These are phyloP conservation scores for Cladosporium colombiae DNA, from an alignment of 2,329 filamentous ascomycete genomes.

Conservation along the genomic window DNA sequence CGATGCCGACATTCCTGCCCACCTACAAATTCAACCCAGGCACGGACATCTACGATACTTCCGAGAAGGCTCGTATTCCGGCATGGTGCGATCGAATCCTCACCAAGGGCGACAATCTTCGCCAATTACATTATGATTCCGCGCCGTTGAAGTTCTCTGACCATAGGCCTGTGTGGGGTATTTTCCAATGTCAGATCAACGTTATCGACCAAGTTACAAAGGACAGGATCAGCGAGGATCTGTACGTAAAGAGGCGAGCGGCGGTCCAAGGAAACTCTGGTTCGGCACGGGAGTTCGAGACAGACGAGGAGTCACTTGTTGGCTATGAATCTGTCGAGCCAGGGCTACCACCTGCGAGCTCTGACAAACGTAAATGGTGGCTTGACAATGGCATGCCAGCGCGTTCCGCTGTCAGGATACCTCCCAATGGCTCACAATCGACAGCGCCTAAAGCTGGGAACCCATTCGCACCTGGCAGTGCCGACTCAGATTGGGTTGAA, in stretches of 20 bases:
- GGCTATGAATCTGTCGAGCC: slow-evolving; percentile 82
- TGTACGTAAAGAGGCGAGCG: slow-evolving; percentile 69
- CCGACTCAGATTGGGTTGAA: slow-evolving; percentile 79
- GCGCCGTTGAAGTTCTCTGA: slow-evolving; percentile 88
- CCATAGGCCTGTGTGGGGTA: slow-evolving; percentile 90
- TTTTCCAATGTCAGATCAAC: slow-evolving; percentile 80
- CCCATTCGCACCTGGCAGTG: slow-evolving; percentile 69
- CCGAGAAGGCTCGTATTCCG: slow-evolving; percentile 91
- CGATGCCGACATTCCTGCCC: slow-evolving; percentile 81
- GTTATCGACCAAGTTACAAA: slow-evolving; percentile 75
- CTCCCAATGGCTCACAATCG: slow-evolving; percentile 61
- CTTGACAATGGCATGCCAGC: slow-evolving; percentile 69
- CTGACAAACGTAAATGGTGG: slow-evolving; percentile 66
- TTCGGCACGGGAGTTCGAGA: slow-evolving; percentile 58
- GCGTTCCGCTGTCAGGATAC: slow-evolving; percentile 63
- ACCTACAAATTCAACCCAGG: slow-evolving; percentile 96
- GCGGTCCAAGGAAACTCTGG: slow-evolving; percentile 67
- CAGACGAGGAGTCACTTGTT: slow-evolving; percentile 76
- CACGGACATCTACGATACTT: slow-evolving; percentile 86
- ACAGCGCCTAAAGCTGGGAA: slow-evolving; percentile 78
- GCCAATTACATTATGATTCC: slow-evolving; percentile 78
- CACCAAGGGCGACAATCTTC: slow-evolving; percentile 79
- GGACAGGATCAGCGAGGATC: slow-evolving; percentile 68
- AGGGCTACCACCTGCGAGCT: slow-evolving; percentile 66
- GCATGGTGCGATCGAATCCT: slow-evolving; percentile 97